Evolutionary conservation across 1,284 basidiomycete genomes (phyloP).

Genomic region (Hemileccinum hortonii): DNA sequence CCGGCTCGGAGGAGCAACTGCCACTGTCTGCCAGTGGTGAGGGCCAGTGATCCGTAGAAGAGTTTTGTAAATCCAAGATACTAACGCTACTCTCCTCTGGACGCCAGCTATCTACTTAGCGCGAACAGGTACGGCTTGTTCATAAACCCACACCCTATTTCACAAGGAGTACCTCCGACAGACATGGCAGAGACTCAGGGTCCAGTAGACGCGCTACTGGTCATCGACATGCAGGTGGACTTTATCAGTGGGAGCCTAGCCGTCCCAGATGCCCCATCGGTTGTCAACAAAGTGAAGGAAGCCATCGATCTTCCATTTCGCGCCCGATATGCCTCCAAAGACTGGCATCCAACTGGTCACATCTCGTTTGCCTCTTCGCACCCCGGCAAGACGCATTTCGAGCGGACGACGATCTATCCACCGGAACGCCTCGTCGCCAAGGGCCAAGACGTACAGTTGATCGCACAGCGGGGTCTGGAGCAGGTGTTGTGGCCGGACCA

Average conservation of each 20-base stretch:
- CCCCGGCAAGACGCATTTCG: slow-evolving; percentile 32
- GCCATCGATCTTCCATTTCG: slow-evolving; percentile 44
- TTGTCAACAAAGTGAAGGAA: slow-evolving; percentile 42
- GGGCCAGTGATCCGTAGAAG: too few species aligned
- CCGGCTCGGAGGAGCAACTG: too few species aligned
- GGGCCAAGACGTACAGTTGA: slow-evolving; percentile 18
- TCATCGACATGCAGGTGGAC: slow-evolving; percentile 34
- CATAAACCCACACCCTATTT: not conserved
- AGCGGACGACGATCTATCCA: slow-evolving; percentile 40
- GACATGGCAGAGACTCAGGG: slow-evolving; percentile 17
- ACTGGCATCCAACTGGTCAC: slow-evolving; percentile 50
- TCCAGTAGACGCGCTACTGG: slow-evolving; percentile 26
- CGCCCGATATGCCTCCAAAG: slow-evolving; percentile 45
- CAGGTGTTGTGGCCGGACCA: slow-evolving; percentile 56
- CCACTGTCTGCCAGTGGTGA: too few species aligned
- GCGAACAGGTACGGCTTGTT: too few species aligned
- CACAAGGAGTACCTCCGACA: slow-evolving; percentile 1
- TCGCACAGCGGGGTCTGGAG: slow-evolving; percentile 31
- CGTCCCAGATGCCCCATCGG: slow-evolving; percentile 42
- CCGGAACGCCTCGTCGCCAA: slow-evolving; percentile 34
- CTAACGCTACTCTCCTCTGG: too few species aligned
- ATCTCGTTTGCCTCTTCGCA: slow-evolving; percentile 52
- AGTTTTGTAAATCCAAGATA: too few species aligned
- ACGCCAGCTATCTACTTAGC: too few species aligned
- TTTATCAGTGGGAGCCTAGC: slow-evolving; percentile 46